phyloP scores from a whole-genome alignment of 176 grass and related monocot species.

The Pharus latifolius region DNA sequence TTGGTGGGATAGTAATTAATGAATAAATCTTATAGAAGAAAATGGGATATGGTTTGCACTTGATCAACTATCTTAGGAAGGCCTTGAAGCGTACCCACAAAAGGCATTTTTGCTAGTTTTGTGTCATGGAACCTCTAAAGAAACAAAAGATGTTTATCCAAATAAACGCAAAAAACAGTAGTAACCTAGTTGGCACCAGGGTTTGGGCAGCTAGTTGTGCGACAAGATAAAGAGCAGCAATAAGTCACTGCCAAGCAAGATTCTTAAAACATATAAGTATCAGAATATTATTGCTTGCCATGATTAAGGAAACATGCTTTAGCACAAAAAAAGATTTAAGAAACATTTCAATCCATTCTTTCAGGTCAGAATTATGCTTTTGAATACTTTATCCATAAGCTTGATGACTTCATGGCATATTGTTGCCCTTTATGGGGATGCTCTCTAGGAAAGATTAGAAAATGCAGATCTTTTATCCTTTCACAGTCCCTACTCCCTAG shows the following conservation, averaged over 20 bases:
- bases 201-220: neutral
- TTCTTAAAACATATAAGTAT: neutral
- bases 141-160: neutral
- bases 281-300: neutral
- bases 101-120: conserved; percentile 77
- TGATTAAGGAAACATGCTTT: neutral
- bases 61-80: conserved; percentile 62
- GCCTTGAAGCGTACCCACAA: conserved; percentile 57
- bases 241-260: neutral
- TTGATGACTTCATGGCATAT: neutral
- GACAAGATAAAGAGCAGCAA: neutral
- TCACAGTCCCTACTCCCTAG: neutral
- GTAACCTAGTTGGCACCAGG: no score
- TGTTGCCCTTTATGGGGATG: no score
- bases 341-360: neutral
- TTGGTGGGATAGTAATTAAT: no score
- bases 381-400: neutral
- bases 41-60: no score
- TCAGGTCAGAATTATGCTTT: neutral
- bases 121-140: conserved; percentile 53
- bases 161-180: no score
- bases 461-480: no score
- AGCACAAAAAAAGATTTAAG: no score
- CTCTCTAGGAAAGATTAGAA: no score
- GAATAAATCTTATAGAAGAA: no score